Conservation (phyloP, 495 filamentous ascomycete genomes). For the Mytilinidion resinicola region DNA sequence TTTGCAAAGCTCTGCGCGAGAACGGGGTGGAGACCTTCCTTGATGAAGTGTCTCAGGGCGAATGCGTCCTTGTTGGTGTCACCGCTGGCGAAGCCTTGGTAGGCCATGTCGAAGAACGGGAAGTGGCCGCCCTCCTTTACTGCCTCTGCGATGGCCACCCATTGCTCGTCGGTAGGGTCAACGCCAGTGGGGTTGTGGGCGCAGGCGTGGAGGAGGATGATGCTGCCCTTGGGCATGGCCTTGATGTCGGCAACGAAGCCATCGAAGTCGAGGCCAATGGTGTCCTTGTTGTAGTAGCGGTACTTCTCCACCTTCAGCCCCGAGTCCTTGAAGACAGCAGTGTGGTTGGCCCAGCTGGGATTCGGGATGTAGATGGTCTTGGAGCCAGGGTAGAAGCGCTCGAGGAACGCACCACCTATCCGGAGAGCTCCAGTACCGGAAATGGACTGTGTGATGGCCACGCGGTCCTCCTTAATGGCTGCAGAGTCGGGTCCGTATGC, state of each 20-base stretch:
- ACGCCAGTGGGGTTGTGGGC: conserved; percentile 98
- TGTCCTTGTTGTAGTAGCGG: conserved; percentile 98
- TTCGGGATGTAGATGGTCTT: conserved; percentile 95
- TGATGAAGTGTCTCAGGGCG: conserved; percentile 82
- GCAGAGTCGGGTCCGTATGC: conserved; percentile 80
- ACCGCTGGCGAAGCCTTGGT: conserved; percentile 95
- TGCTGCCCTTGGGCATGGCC: conserved; percentile 74
- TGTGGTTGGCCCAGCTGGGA: conserved; percentile 98
- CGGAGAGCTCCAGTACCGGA: conserved; percentile 94
- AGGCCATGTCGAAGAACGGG: conserved; percentile 99
- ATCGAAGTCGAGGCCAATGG: conserved; percentile 95
- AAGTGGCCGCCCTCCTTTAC: conserved; percentile 87
- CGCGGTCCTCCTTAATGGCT: conserved; percentile 65
- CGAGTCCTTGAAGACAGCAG: conserved; percentile 89
- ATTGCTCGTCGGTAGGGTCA: conserved; percentile 88
- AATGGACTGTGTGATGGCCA: conserved; percentile 95
- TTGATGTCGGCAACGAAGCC: conserved; percentile 90
- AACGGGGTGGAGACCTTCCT: conserved; percentile 81
- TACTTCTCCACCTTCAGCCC: conserved; percentile 87
- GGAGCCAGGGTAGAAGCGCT: conserved; percentile 77
- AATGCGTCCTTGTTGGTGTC: conserved; percentile 90
- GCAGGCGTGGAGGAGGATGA: conserved; percentile 92
- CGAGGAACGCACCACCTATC: conserved; percentile 88
- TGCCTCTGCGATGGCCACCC: conserved; percentile 83
- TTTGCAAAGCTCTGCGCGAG: conserved; percentile 97